phyloP scores from a whole-genome alignment of 345 rosid species.

The Eucalyptus cladocalyx region DNA sequence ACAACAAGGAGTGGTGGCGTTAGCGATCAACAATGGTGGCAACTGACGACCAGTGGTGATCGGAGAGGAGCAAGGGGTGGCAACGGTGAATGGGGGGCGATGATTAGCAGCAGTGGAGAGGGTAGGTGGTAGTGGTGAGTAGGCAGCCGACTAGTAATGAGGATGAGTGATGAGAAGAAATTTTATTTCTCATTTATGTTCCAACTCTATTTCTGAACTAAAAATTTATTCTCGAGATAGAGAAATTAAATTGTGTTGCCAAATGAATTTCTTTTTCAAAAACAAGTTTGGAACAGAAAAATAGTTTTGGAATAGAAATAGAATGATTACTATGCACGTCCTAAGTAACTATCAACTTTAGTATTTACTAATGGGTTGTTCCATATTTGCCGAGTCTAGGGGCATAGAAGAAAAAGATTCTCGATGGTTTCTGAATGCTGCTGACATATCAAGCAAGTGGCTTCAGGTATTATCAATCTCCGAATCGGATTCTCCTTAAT shows the following conservation, averaged over 20 bases:
- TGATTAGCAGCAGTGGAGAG: accelerated
- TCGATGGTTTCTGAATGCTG: background rate
- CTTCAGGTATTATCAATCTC: background rate
- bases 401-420: background rate
- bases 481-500: background rate
- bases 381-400: background rate
- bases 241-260: accelerated
- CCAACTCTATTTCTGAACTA: accelerated
- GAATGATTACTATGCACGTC: too few relatives aligned
- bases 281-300: accelerated
- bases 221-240: accelerated
- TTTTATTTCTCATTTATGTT: too few relatives aligned
- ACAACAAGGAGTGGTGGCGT: accelerated
- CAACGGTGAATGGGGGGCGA: accelerated
- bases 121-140: accelerated
- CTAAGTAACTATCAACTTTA: too few relatives aligned
- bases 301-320: accelerated
- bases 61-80: accelerated
- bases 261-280: too few relatives aligned
- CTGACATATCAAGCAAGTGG: background rate
- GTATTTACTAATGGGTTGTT: background rate
- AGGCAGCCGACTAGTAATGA: accelerated
- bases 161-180: too few relatives aligned
- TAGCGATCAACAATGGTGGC: accelerated
- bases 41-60: accelerated